Conservation (phyloP, 495 filamentous ascomycete species). For the Oleoguttula mirabilis region DNA sequence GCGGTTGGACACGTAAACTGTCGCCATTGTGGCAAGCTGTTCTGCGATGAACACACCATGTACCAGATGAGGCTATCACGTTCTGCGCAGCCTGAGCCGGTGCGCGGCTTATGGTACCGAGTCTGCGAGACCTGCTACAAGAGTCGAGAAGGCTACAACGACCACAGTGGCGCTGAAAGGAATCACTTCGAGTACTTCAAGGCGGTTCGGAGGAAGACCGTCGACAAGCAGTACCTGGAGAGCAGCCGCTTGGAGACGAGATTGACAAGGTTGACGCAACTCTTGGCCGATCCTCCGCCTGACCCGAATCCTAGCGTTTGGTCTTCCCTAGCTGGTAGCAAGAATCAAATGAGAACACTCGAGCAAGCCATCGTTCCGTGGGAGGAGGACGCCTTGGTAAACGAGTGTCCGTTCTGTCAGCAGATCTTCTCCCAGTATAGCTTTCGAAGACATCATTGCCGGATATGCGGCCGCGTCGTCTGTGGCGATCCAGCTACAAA, state of each 20-base stretch:
- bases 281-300: slow-evolving; percentile 58
- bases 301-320: slow-evolving; percentile 43
- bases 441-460: slow-evolving; percentile 85
- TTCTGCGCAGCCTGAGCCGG: slow-evolving; percentile 80
- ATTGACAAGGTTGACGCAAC: slow-evolving; percentile 75
- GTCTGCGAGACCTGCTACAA: slow-evolving; percentile 98
- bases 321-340: slow-evolving; percentile 41
- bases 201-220: slow-evolving; percentile 54
- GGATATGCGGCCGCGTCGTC: slow-evolving; percentile 83
- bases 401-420: slow-evolving; percentile 80
- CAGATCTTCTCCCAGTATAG: slow-evolving; percentile 86
- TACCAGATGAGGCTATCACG: slow-evolving; percentile 97
- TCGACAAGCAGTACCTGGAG: slow-evolving; percentile 76
- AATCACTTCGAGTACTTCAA: slow-evolving; percentile 62
- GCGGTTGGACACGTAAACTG: slow-evolving; percentile 82
- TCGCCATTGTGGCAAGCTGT: slow-evolving; percentile 78
- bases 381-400: slow-evolving; percentile 79
- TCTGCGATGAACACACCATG: slow-evolving; percentile 98
- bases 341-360: slow-evolving; percentile 58
- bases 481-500: slow-evolving; percentile 73
- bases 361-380: slow-evolving; percentile 89
- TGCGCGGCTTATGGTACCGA: slow-evolving; percentile 82
- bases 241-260: slow-evolving; percentile 82
- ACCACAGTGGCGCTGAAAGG: slow-evolving; percentile 44
- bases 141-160: slow-evolving; percentile 88